Base-by-base conservation (phyloP, 1,139 yeast species). In the Lodderomyces parapsilosis region DNA sequence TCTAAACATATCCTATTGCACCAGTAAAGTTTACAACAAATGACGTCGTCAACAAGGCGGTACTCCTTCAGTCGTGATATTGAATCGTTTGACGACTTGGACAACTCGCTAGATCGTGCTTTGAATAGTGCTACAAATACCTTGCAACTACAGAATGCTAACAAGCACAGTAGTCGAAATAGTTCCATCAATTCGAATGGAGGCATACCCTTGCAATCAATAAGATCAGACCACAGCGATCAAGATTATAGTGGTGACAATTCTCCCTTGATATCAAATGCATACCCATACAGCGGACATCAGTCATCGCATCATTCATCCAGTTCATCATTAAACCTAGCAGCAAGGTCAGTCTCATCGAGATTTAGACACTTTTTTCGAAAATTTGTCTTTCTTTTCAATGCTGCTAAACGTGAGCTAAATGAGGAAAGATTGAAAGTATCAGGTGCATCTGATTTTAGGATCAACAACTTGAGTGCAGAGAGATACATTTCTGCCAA, bases 21-120 rank as follows among this genome's bases (percentile, higher is more conserved):
- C n/a, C n/a, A n/a, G n/a, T n/a, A n/a, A n/a, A n/a, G n/a, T n/a
- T n/a, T n/a, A n/a, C n/a, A n/a, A n/a, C n/a, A n/a, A n/a, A 27
- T 22, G 38, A 38, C 36, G 30, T 38, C 43, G 13, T 36, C 43
- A 2, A 25, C 43, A 9, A 28, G 33, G 18, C 43, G 38, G 15
- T 38, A 20, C 30, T 39, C 45, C 18, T 35, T 38, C 13, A 28
- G 32, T 36, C 39, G 36, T 36, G 61, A 58, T 23, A 55, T 52
- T 38, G 70, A 66, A 39, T 60, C 70, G 13, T 65, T 70, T 51
- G 78, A 71, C 33, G 78, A 73, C 47, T 59, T 74, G 43, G 79
- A 74, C 43, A 56, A 53, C 38, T 68, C 77, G 22, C 57, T 73
- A 38, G 78, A 73, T 46, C 60, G 65, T 42, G 78, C 78, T 9